Percentiles rank a stretch among this genome's conserved stretches.
phyloP scores from a whole-genome alignment of 2,329 filamentous ascomycete genomes.

The Diplodia mutila region DNA sequence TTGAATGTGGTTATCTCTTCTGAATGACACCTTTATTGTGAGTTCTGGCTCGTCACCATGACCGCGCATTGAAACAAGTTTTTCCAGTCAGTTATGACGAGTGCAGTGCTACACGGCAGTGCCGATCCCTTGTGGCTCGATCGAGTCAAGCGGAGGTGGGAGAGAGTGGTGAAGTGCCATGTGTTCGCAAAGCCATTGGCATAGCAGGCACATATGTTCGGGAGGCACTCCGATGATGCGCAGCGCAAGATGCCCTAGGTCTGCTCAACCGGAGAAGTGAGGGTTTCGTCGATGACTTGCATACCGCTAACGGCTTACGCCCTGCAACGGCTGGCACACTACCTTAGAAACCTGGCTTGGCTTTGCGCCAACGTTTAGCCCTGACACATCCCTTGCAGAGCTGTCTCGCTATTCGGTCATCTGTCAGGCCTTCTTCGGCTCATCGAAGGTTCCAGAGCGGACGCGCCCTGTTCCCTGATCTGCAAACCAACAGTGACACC shows the following conservation, averaged over 20 bases:
- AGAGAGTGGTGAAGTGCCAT: background rate
- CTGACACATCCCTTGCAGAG: background rate
- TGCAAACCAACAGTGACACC: too few relatives aligned
- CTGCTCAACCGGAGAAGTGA: too few relatives aligned
- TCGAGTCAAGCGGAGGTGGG: background rate
- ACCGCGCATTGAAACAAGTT: background rate
- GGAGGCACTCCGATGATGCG: background rate
- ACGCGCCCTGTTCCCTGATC: too few relatives aligned
- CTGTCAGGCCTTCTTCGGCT: too few relatives aligned
- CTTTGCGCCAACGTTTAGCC: background rate
- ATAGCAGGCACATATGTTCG: too few relatives aligned
- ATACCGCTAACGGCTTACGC: background rate
- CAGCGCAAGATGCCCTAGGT: background rate
- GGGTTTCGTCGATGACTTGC: too few relatives aligned
- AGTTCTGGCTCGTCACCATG: background rate
- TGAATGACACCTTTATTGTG: too few relatives aligned
- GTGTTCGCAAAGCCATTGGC: background rate
- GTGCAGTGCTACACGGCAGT: background rate
- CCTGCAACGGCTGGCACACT: background rate
- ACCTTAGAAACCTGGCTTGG: background rate
- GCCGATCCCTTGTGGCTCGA: background rate
- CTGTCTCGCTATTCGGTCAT: background rate
- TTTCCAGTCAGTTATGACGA: background rate
- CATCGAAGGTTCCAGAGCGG: too few relatives aligned
- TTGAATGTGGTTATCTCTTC: too few relatives aligned